A percentile compares a stretch with the other conserved stretches of the same genome.
These are phyloP conservation scores for Lachnellula hyalina DNA, from an alignment of 2,329 filamentous ascomycete genomes.

Conservation along the genomic window DNA sequence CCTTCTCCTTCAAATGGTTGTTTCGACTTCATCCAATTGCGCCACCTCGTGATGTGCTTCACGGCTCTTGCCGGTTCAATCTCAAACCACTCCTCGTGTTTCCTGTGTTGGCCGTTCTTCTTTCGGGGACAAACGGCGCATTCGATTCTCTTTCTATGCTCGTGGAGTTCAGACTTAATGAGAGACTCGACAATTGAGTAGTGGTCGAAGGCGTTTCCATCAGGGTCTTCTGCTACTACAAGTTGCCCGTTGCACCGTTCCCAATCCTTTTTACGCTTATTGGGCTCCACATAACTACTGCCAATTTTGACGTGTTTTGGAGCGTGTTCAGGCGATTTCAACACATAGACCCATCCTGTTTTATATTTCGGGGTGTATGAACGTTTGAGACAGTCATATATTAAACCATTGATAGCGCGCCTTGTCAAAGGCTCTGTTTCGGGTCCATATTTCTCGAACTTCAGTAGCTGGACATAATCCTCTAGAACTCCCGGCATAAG, in stretches of 20 bases:
- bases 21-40: neutral
- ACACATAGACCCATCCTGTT: neutral
- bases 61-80: neutral
- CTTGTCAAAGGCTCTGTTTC: neutral
- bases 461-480: neutral
- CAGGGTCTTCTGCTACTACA: neutral
- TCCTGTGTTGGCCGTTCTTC: neutral
- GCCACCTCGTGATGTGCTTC: neutral
- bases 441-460: neutral
- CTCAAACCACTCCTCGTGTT: neutral
- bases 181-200: neutral
- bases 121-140: neutral
- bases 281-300: neutral
- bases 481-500: neutral
- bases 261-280: neutral
- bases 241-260: neutral
- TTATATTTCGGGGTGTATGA: neutral
- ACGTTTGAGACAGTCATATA: neutral
- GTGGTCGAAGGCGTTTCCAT: neutral
- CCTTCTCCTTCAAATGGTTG: neutral
- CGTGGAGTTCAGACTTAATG: neutral
- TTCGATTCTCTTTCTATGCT: neutral
- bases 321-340: neutral
- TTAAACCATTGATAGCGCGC: neutral
- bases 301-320: neutral